Evolutionary conservation across 805 yeast species (phyloP).

Genomic region (Cyberlindnera sargentensis): DNA sequence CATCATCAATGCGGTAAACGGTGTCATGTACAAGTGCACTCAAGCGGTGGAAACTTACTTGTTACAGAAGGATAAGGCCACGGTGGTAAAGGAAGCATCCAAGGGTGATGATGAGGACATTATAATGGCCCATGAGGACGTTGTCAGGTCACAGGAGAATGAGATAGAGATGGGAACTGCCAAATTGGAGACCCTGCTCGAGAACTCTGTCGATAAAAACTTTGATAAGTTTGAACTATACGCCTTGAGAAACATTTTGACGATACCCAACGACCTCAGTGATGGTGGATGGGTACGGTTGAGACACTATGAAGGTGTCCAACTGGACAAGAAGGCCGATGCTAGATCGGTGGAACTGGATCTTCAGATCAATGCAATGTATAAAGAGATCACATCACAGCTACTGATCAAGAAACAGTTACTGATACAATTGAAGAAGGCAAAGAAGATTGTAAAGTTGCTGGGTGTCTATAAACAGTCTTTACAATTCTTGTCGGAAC

Average conservation of each 20-base stretch:
- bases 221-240: constrained; percentile 85
- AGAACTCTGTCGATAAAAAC: constrained; percentile 67
- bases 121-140: constrained; percentile 21
- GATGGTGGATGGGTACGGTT: constrained; percentile 61
- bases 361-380: constrained; percentile 26
- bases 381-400: constrained; percentile 36
- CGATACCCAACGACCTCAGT: constrained; percentile 44
- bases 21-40: constrained; percentile 74
- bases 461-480: constrained; percentile 28
- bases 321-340: constrained; percentile 15
- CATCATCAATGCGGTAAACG: constrained; percentile 81
- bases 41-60: constrained; percentile 69
- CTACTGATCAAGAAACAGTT: constrained; percentile 36
- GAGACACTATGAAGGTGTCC: constrained; percentile 59
- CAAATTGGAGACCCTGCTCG: constrained; percentile 68
- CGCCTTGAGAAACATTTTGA: constrained; percentile 67
- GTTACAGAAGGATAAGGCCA: constrained; percentile 20
- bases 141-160: constrained; percentile 24
- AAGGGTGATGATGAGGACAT: constrained; percentile 1
- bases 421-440: constrained; percentile 32
- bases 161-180: constrained; percentile 78
- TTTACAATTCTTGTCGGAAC: constrained; percentile 22
- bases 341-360: constrained; percentile 23
- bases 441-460: constrained; percentile 28
- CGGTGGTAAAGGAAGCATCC: constrained; percentile 4